Conservation (phyloP, 1,284 basidiomycete genomes). For the Apiotrichum sp. region DNA sequence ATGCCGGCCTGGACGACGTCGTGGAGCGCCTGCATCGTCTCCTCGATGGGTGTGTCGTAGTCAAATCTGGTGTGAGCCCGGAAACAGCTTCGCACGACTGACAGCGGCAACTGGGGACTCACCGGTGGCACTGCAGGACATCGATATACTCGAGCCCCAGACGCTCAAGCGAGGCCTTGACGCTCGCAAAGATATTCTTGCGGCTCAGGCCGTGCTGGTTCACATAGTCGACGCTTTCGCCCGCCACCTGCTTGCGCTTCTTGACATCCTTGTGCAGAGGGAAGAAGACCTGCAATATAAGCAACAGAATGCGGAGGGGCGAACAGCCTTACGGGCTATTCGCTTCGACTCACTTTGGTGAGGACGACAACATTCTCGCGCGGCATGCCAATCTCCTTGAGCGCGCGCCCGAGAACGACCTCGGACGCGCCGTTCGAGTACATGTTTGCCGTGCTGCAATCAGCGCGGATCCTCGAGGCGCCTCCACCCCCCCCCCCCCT, state of each 20-base stretch:
- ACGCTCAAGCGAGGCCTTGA: constrained; percentile 59
- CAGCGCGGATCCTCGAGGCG: not conserved
- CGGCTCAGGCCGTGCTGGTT: constrained; percentile 51
- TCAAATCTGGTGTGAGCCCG: constrained; percentile 49
- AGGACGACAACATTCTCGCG: constrained; percentile 71
- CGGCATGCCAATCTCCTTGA: constrained; percentile 64
- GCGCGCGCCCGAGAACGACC: constrained; percentile 68
- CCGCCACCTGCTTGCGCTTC: constrained; percentile 3
- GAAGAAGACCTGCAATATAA: constrained; percentile 14
- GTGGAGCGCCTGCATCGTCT: constrained; percentile 65
- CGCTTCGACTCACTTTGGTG: constrained; percentile 55
- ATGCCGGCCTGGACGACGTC: constrained; percentile 61
- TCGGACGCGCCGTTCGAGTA: constrained; percentile 56
- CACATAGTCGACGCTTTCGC: constrained; percentile 22
- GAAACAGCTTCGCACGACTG: too few species aligned
- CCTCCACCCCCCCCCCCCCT: too few species aligned
- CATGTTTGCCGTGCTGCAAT: constrained; percentile 29
- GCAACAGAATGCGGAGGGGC: too few species aligned
- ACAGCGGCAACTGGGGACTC: not conserved
- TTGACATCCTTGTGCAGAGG: constrained; percentile 10
- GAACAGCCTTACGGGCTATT: not conserved
- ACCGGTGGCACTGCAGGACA: constrained; percentile 54
- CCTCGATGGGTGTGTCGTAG: constrained; percentile 55
- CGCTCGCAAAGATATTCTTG: constrained; percentile 61
- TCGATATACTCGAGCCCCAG: constrained; percentile 68